Evolutionary conservation across 257 asterid species (phyloP), one percentile per base, ranked within the genome.

Genomic region (Penstemon newberryi): DNA sequence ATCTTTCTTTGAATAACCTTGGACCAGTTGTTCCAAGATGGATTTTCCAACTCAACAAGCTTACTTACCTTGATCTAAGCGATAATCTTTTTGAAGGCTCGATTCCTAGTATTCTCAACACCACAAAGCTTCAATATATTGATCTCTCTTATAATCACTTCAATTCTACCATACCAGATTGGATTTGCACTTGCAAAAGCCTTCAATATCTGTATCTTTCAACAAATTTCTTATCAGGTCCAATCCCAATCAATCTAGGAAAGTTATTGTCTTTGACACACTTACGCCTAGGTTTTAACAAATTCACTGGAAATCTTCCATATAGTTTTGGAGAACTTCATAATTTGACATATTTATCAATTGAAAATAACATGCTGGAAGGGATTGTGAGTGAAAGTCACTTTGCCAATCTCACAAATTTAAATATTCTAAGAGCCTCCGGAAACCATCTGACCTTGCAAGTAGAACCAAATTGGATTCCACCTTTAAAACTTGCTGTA

Each of bases 261-360:
- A 57, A 44, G 9, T 10, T 75, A 10, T 61, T 76, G 3, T 69
- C 67, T 38, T 47, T 81, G 65, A 3, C 19, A 41, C 0, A 6
- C 0, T 0, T 84, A 36, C 0, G 0, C 0, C 40, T 81, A 40
- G 0, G 7, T 2, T 7, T 1, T 5, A 84, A 81, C 76, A 45
- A 77, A 38, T 56, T 84, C 12, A 77, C 42, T 13, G 87, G 89
- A 50, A 77, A 65, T 57, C 72, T 84, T 9, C 81, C 85, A 5
- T 40, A 66, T 62, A 74, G 73, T 69, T 15, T 82, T 7, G 87
- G 83, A 7, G 59, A 57, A 15, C 79, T 82, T 61, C 0, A 7
- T 0, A 79, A 46, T 44, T 47, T 82, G 6, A 11, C 8, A 10
- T 0, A 0, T 25, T 5, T 74, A 10, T 0, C 3, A 4, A 1